Percentiles rank a stretch among this genome's conserved stretches.
phyloP scores from a whole-genome alignment of 1,139 yeast genomes.

The Suhomyces maxii region DNA sequence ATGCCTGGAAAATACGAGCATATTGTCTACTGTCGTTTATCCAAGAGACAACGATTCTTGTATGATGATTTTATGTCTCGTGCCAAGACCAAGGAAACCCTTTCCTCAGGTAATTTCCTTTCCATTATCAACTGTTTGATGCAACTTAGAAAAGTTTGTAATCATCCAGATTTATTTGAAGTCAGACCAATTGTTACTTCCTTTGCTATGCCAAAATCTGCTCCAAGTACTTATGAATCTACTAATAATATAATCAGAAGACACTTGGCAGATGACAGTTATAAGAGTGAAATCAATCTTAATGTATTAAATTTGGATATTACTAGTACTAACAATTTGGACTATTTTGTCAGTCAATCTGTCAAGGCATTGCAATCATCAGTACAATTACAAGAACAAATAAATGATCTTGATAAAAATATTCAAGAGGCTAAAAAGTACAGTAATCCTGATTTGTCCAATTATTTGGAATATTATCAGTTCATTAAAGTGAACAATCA shows the following conservation, averaged over 20 bases:
- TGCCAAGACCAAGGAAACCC: constrained; percentile 90
- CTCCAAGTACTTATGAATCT: constrained; percentile 49
- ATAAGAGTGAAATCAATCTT: constrained; percentile 43
- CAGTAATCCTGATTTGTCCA: constrained; percentile 41
- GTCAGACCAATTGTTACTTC: constrained; percentile 94
- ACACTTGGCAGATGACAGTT: constrained; percentile 27
- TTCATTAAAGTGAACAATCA: constrained; percentile 54
- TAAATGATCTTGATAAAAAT: constrained; percentile 37
- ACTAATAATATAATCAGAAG: constrained; percentile 47
- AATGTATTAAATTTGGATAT: constrained; percentile 63
- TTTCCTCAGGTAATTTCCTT: constrained; percentile 91
- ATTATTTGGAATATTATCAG: constrained; percentile 62
- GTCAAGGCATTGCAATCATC: constrained; percentile 50
- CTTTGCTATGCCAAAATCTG: constrained; percentile 69
- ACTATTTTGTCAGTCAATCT: constrained; percentile 51
- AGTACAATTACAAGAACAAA: constrained; percentile 43
- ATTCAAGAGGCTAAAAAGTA: constrained; percentile 30
- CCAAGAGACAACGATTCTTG: constrained; percentile 86
- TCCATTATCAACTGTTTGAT: constrained; percentile 95
- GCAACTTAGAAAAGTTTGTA: constrained; percentile 97
- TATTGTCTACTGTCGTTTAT: constrained; percentile 84
- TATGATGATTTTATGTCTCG: constrained; percentile 98
- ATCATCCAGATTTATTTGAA: constrained; percentile 96
- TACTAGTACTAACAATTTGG: constrained; percentile 45
- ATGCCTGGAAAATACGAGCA: constrained; percentile 99